phyloP scores from a whole-genome alignment of 2,329 filamentous ascomycete species.

The Chaetomiaceae sp. region DNA sequence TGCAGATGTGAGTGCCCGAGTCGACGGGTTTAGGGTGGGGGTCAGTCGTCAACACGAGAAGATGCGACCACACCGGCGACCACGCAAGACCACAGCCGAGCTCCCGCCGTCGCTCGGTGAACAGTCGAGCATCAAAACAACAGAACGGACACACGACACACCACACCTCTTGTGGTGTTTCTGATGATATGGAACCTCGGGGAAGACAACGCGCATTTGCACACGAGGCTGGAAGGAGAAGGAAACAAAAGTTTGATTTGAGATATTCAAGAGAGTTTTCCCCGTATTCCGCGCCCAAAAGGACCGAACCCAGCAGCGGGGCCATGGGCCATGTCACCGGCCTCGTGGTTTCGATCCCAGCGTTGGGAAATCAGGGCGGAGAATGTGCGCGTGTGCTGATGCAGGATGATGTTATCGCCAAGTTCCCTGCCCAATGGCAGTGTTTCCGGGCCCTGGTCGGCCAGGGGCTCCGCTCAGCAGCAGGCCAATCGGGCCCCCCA shows the following conservation, averaged over 20 bases:
- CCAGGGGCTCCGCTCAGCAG: slow-evolving; percentile 1
- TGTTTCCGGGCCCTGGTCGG: not conserved
- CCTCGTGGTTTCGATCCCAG: slow-evolving; percentile 14
- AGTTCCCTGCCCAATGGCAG: slow-evolving; percentile 15
- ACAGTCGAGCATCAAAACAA: not conserved
- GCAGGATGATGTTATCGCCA: slow-evolving; percentile 25
- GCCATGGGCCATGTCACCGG: not conserved
- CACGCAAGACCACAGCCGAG: not conserved
- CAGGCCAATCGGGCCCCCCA: slow-evolving; percentile 17
- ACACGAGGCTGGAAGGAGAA: not conserved
- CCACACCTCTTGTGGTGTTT: not conserved
- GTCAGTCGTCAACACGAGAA: slow-evolving; percentile 4
- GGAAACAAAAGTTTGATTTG: not conserved
- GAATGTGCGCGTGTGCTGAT: slow-evolving; percentile 10
- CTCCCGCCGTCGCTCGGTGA: not conserved
- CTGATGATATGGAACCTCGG: not conserved
- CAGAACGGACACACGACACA: not conserved
- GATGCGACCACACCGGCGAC: not conserved
- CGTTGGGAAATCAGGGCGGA: slow-evolving; percentile 20
- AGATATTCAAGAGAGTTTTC: too few species aligned
- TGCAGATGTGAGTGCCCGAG: not conserved
- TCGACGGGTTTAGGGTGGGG: not conserved
- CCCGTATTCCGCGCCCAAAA: not conserved
- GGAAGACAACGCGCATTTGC: not conserved
- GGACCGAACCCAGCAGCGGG: not conserved